Evolutionary conservation across 495 filamentous ascomycete species (phyloP).

Genomic region (Penicillium canescens): DNA sequence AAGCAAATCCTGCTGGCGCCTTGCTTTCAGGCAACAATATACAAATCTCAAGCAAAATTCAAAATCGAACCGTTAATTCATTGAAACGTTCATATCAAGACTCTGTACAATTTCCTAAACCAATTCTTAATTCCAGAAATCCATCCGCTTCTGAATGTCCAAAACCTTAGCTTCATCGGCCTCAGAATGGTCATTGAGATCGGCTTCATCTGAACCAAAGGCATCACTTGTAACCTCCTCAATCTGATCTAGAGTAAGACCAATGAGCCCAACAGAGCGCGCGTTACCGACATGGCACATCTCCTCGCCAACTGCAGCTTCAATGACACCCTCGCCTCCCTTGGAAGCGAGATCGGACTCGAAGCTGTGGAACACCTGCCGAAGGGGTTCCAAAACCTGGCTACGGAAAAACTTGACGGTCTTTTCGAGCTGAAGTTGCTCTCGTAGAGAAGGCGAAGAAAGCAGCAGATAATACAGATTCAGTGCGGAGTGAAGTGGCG

Average conservation of each 20-base stretch:
- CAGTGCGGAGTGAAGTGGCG: constrained; percentile 42
- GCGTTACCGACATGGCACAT: constrained; percentile 40
- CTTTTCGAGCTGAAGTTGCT: constrained; percentile 39
- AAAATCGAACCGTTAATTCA: no score
- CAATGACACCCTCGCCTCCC: constrained; percentile 42
- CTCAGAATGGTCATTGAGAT: constrained; percentile 30
- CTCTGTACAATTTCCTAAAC: neutral
- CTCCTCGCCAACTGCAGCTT: constrained; percentile 39
- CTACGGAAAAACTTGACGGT: constrained; percentile 38
- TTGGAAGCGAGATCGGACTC: constrained; percentile 36
- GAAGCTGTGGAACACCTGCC: constrained; percentile 32
- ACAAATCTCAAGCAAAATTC: no score
- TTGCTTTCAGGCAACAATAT: no score
- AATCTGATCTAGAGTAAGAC: constrained; percentile 37
- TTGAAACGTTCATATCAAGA: neutral
- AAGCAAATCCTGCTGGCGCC: no score
- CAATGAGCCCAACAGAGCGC: constrained; percentile 39
- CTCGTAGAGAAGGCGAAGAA: constrained; percentile 31
- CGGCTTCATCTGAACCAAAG: constrained; percentile 32
- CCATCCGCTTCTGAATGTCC: constrained; percentile 30
- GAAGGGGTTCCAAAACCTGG: constrained; percentile 37
- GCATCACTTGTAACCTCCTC: constrained; percentile 37
- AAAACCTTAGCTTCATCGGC: constrained; percentile 33
- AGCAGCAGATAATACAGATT: constrained; percentile 49
- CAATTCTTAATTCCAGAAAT: constrained; percentile 13